phyloP scores from a whole-genome alignment of 1,139 yeast species.

The Scheffersomyces titani region DNA sequence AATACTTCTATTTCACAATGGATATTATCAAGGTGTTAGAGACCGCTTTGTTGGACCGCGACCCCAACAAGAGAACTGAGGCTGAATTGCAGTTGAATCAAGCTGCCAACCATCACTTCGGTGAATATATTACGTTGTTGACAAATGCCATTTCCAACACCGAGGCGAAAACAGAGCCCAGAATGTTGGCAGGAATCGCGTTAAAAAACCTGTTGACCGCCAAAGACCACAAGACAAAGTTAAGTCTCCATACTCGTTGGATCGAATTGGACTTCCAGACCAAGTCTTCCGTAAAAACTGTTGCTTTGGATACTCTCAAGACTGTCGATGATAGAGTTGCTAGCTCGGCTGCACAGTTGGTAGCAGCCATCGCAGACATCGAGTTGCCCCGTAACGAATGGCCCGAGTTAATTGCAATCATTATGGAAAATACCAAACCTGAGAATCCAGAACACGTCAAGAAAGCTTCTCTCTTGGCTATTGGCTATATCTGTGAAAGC shows the following conservation, averaged over 20 bases:
- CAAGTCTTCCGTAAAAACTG: conserved; percentile 66
- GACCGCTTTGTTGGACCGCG: conserved; percentile 69
- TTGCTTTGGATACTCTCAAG: conserved; percentile 64
- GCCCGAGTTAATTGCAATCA: conserved; percentile 80
- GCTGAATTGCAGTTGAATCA: conserved; percentile 80
- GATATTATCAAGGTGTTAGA: conserved; percentile 76
- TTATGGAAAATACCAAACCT: conserved; percentile 81
- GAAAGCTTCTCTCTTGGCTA: conserved; percentile 82
- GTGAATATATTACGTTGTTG: conserved; percentile 66
- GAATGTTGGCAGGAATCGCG: conserved; percentile 89
- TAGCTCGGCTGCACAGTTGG: conserved; percentile 86
- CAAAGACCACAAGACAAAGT: conserved; percentile 58
- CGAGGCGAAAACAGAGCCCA: conserved; percentile 70
- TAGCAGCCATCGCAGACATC: conserved; percentile 94
- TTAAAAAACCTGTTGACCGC: conserved; percentile 86
- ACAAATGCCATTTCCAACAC: conserved; percentile 73
- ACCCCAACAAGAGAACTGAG: conserved; percentile 68
- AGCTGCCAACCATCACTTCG: conserved; percentile 76
- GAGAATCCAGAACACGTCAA: conserved; percentile 79
- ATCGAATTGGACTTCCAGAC: conserved; percentile 51
- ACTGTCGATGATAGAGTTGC: conserved; percentile 80
- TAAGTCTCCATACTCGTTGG: conserved; percentile 65
- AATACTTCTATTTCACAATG: conserved; percentile 32
- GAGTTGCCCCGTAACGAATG: conserved; percentile 88
- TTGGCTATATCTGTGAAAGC: conserved; percentile 94